A percentile compares a stretch with the other conserved stretches of the same genome.
These are phyloP conservation scores for Wickerhamomyces sp. DNA, from an alignment of 1,139 yeast species.

Conservation along the genomic window DNA sequence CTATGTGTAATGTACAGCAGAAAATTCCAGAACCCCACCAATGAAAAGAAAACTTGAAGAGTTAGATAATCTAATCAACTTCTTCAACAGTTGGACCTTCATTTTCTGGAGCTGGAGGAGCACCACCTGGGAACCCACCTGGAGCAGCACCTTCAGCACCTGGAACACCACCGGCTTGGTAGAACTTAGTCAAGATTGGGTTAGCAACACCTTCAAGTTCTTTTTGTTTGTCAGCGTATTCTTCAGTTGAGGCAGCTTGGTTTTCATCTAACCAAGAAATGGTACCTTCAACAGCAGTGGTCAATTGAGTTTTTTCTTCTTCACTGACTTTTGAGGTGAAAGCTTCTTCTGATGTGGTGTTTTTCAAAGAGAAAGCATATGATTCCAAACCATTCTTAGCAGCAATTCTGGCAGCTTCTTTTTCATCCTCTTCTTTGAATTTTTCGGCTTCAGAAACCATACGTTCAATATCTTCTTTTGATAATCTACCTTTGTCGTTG, in stretches of 20 bases:
- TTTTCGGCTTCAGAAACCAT: constrained; percentile 92
- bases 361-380: constrained; percentile 85
- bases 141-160: constrained; percentile 60
- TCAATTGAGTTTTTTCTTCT: constrained; percentile 71
- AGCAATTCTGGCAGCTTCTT: constrained; percentile 73
- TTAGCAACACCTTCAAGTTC: constrained; percentile 90
- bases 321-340: constrained; percentile 79
- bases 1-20: constrained; percentile 1
- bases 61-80: constrained; percentile 59
- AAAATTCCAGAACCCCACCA: neutral
- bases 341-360: constrained; percentile 74
- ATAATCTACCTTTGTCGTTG: constrained; percentile 94
- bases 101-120: constrained; percentile 62
- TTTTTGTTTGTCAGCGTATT: constrained; percentile 85
- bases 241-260: constrained; percentile 85
- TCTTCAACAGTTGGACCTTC: constrained; percentile 94
- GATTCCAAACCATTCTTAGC: constrained; percentile 91
- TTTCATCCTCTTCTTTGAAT: constrained; percentile 80
- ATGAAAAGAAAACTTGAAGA: neutral
- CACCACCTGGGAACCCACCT: constrained; percentile 67
- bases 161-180: constrained; percentile 70
- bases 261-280: constrained; percentile 85
- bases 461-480: constrained; percentile 91
- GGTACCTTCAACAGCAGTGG: constrained; percentile 81
- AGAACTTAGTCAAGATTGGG: constrained; percentile 92